phyloP scores from a whole-genome alignment of 495 filamentous ascomycete genomes.

The Symbiotaphrina buchneri region DNA sequence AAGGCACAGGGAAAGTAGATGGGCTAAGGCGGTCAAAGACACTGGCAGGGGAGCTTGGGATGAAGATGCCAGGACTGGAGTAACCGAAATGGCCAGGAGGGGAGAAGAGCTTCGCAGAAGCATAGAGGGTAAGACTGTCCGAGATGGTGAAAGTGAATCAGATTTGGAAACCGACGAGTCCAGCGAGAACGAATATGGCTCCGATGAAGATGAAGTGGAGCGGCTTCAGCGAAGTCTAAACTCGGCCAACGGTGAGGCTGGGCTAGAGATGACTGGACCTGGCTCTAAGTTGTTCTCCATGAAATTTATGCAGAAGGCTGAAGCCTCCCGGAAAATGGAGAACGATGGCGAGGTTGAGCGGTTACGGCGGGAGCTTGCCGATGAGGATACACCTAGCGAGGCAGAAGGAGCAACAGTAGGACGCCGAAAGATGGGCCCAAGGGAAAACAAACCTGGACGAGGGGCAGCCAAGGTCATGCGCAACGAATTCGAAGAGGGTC shows the following conservation, averaged over 20 bases:
- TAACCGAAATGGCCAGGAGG: conserved; percentile 60
- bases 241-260: conserved; percentile 21
- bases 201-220: conserved; percentile 25
- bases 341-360: conserved; percentile 66
- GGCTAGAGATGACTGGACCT: not conserved
- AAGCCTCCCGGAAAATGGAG: conserved; percentile 46
- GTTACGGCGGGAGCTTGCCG: conserved; percentile 46
- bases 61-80: conserved; percentile 51
- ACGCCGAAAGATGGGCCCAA: conserved; percentile 14
- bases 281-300: conserved; percentile 33
- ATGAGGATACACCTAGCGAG: conserved; percentile 17
- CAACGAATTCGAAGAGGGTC: conserved; percentile 5
- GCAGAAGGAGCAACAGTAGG: conserved; percentile 17
- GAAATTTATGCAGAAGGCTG: conserved; percentile 86
- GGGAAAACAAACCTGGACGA: conserved; percentile 3
- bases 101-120: conserved; percentile 71
- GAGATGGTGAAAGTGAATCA: conserved; percentile 23
- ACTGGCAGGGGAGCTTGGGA: conserved; percentile 64
- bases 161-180: conserved; percentile 24
- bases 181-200: conserved; percentile 30
- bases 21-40: conserved; percentile 75
- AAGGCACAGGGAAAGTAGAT: conserved; percentile 78
- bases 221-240: conserved; percentile 32
- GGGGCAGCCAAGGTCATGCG: not conserved
- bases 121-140: conserved; percentile 53